These are phyloP conservation scores for Penicillium sp. DNA, from an alignment of 2,329 filamentous ascomycete species.

Conservation along the genomic window DNA sequence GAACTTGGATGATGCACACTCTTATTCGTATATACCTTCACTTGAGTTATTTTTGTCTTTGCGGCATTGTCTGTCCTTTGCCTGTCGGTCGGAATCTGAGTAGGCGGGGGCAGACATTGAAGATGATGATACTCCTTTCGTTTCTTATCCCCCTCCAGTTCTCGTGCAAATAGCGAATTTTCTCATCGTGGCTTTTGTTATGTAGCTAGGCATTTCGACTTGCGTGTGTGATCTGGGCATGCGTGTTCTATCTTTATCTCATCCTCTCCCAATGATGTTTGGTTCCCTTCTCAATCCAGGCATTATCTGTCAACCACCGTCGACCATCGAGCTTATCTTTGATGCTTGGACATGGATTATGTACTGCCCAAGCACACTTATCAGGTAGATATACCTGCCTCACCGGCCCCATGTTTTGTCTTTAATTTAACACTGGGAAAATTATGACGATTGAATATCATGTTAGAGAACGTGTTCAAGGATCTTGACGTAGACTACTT, in stretches of 20 bases:
- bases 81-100: neutral
- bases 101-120: conserved; percentile 3
- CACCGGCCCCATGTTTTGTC: too few species aligned
- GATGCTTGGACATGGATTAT: too few species aligned
- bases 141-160: conserved; percentile 6
- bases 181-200: conserved; percentile 9
- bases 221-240: conserved; percentile 4
- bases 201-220: conserved; percentile 18
- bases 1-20: conserved; percentile 1
- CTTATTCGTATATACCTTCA: conserved; percentile 20
- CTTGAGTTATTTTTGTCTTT: conserved; percentile 5
- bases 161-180: conserved; percentile 22
- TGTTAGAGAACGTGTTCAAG: too few species aligned
- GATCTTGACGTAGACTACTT: too few species aligned
- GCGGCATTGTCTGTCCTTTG: conserved; percentile 5
- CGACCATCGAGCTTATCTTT: too few species aligned
- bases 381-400: too few species aligned
- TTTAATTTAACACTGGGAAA: too few species aligned
- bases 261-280: too few species aligned
- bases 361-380: too few species aligned
- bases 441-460: too few species aligned
- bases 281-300: too few species aligned
- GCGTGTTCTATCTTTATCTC: neutral
- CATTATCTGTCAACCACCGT: too few species aligned
- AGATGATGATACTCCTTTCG: conserved; percentile 2